Base-by-base conservation (phyloP, 139 green algal species). In the Chlorella sp. region DNA sequence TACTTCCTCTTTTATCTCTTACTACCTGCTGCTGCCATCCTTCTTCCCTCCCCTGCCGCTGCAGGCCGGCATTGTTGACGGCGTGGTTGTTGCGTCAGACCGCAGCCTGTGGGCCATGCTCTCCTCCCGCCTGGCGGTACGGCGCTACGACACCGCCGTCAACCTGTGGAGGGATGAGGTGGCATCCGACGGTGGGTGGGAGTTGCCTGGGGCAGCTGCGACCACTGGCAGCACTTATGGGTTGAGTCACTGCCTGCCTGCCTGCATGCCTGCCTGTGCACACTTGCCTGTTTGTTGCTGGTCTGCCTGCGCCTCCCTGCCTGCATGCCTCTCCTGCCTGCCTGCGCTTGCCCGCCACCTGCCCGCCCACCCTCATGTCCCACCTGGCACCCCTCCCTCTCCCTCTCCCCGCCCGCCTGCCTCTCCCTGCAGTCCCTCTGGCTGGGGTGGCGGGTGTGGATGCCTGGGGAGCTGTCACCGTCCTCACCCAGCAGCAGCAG, bases 161-260 rank as follows among this genome's bases (percentile, higher is more conserved):
- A 77, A 77, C 69, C 69, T 77, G 69, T 77, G 69, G 69, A 77
- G 26, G 69, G 69, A 77, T 28, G 26, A 77, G 69, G 69, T 77
- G 26, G 69, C 26, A 3, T 77, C 69, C 3, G 69, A 77, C 28
- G 69, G 69, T 77, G 69, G 69, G 69, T 77, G 15, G 69, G 69
- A 36, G 69, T 16, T 57, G 48, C 48, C 48, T 57, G 48, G 48
- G 48, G 48, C 48, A 57, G 48, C 48, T 57, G 48, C 48, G 7
- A 57, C 48, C 48, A 57, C 48, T 9, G 48, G 48, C 48, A 57
- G n/a, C 48, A 5, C 48, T 57, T 9, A 16, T 9, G 5, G 9
- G 7, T 9, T 57, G 48, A 57, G 48, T 9, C 48, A 16, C 48
- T 57, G 48, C 48, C 48, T 57, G 48, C 48, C 48, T 57, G 48